Base-by-base conservation (phyloP, 2,329 filamentous ascomycete genomes). In the Fusarium sp. region DNA sequence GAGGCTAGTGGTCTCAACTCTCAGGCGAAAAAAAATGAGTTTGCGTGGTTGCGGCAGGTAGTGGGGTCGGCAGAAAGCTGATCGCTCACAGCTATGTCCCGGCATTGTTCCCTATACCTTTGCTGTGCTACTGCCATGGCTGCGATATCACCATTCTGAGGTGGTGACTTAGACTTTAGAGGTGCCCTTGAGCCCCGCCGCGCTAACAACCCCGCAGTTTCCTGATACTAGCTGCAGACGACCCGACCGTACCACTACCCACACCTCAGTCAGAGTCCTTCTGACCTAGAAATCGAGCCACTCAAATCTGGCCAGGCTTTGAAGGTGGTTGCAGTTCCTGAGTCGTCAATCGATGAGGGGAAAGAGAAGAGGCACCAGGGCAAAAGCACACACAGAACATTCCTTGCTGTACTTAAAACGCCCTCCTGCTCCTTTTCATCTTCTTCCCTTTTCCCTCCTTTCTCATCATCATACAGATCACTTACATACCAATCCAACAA, bases 391-490 rank as follows among this genome's bases (percentile, higher is more conserved):
- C 60, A 58, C 46, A 63, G 40, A 54, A 50, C 61, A 64, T 68
- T 58, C 65, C 58, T 64, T 63, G 54, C 58, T 58, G 63, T 74
- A 66, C 63, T 73, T 73, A 68, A 71, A 67, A 65, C 73, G 50
- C 63, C 59, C 61, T 69, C 54, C 61, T 74, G 60, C 72, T 60
- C 66, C 54, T 69, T 55, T 58, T 63, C 71, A 63, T 66, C 63
- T 59, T 46, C 55, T 58, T 63, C 58, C 66, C 63, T 63, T 69
- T 72, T 69, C 58, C 69, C 65, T 66, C 71, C 68, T 61, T 58
- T 68, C 68, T 68, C 64, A 67, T 60, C 66, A 58, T 76, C 61
- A 72, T 62, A 43, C 58, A 72, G 63, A 52, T 68, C 59, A 70
- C 28, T 33, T 39, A 40, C 46, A 63, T 61, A 22, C 62, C 67